Percentiles rank a stretch among this genome's conserved stretches.
Evolutionary conservation across 2,329 filamentous ascomycete species (phyloP).

Genomic region (Trichocomaceae sp.): DNA sequence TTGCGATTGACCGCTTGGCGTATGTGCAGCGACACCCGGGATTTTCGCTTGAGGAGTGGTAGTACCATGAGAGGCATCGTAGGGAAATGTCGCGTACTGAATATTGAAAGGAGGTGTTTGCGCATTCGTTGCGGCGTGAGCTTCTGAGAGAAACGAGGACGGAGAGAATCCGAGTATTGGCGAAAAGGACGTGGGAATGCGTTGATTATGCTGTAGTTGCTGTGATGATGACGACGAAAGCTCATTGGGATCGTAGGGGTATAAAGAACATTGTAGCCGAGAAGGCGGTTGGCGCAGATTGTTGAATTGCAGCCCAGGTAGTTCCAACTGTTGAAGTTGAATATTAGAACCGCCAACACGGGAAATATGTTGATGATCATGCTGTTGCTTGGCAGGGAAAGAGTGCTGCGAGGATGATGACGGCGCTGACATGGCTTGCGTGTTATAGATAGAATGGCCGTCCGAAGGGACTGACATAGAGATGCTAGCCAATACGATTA

Average conservation of each 20-base stretch:
- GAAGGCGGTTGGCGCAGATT: not conserved
- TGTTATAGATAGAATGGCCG: constrained; percentile 12
- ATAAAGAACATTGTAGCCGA: constrained; percentile 1
- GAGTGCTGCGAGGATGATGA: constrained; percentile 7
- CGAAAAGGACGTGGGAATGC: constrained; percentile 29
- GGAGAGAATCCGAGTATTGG: constrained; percentile 30
- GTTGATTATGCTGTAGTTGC: constrained; percentile 5
- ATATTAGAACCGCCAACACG: not conserved
- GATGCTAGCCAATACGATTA: constrained; percentile 4
- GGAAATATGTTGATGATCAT: not conserved
- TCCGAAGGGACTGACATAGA: constrained; percentile 11
- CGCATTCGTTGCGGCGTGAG: constrained; percentile 20
- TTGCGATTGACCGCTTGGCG: constrained; percentile 41
- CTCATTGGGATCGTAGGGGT: constrained; percentile 6
- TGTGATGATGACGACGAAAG: constrained; percentile 11
- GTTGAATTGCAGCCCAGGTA: constrained; percentile 5
- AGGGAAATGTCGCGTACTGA: constrained; percentile 35
- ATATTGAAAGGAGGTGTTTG: constrained; percentile 26
- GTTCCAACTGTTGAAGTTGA: constrained; percentile 5
- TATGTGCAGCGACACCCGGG: constrained; percentile 19
- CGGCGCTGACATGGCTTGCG: constrained; percentile 7
- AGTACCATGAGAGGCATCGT: constrained; percentile 22
- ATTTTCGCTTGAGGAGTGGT: constrained; percentile 4
- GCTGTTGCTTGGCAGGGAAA: constrained; percentile 10
- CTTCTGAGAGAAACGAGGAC: constrained; percentile 30